Evolutionary conservation across 2,329 filamentous ascomycete genomes (phyloP), one percentile per base, ranked within the genome.

Genomic region (Endoconidiophora polonica): DNA sequence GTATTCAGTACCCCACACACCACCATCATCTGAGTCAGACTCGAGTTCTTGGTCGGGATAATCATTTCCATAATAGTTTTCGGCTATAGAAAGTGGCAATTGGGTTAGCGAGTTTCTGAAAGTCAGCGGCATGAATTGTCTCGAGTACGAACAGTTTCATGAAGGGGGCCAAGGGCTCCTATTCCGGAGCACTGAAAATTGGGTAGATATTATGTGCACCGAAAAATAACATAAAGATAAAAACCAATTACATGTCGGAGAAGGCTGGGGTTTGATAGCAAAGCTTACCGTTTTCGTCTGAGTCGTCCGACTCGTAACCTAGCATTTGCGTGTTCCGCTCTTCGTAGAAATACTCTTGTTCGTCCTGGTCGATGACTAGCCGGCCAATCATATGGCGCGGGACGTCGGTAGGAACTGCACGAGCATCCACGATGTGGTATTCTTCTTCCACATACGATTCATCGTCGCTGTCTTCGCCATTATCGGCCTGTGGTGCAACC

Each of bases 1-100:
- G 56, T 76, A 65, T 6, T 54, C 45, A 14, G 48, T 75, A 72
- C 22, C 62, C 63, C 18, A 66, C 74, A 41, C 70, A 68, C 58
- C 72, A 79, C 33, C 66, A 62, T 44, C 49, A 42, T 55, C 53
- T n/a, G 39, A 41, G 57, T 86, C 82, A 14, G 77, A 80, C 42
- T 77, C 79, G 12, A 86, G 72, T 60, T 88, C 83, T 49, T 88
- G 83, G 54, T 88, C 83, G 0, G 83, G 83, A 57, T 88, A 88
- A 60, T 88, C 83, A 49, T 82, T 80, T 3, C 79, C 77, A 59
- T 87, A 86, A 62, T 86, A 79, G 58, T 86, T 81, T 60, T 88
- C 83, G 36, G 83, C 81, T 79, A 54, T 14, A 7, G 20, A 42
- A 9, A n/a, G 24, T 38, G 43, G 12, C 26, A 26, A 46, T 26